Percentiles rank a stretch among this genome's conserved stretches.
Conservation (phyloP, 2,329 filamentous ascomycete species). For the Botrytis elliptica region DNA sequence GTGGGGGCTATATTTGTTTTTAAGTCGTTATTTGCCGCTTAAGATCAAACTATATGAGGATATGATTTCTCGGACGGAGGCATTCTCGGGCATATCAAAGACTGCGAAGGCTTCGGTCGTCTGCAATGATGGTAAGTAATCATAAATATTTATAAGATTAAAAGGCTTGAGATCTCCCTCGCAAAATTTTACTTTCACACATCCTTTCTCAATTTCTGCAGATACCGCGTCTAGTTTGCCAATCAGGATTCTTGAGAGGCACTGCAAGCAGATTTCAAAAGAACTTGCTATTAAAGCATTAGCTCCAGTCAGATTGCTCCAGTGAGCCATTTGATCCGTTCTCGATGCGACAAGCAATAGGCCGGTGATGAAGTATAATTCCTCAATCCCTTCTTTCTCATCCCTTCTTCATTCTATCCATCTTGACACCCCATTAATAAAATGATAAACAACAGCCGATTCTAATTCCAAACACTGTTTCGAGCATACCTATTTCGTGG, state of each 20-base stretch:
- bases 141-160: conserved; percentile 1
- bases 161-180: background rate
- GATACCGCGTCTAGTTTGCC: background rate
- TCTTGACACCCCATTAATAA: background rate
- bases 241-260: background rate
- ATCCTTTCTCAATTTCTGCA: background rate
- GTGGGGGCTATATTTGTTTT: conserved; percentile 35
- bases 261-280: background rate
- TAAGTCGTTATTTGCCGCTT: conserved; percentile 23
- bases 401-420: background rate
- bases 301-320: background rate
- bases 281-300: background rate
- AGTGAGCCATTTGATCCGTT: background rate
- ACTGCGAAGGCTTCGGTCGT: background rate
- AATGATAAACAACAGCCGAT: background rate
- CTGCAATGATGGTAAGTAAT: background rate
- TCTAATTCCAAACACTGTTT: background rate
- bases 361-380: background rate
- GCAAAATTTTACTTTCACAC: background rate
- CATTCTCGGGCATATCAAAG: background rate
- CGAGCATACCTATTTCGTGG: background rate
- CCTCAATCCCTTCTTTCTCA: background rate
- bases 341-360: no score
- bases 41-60: background rate
- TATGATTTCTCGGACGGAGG: background rate